phyloP scores from a whole-genome alignment of 371 early-diverging fungal species.

The Mucor indicus region DNA sequence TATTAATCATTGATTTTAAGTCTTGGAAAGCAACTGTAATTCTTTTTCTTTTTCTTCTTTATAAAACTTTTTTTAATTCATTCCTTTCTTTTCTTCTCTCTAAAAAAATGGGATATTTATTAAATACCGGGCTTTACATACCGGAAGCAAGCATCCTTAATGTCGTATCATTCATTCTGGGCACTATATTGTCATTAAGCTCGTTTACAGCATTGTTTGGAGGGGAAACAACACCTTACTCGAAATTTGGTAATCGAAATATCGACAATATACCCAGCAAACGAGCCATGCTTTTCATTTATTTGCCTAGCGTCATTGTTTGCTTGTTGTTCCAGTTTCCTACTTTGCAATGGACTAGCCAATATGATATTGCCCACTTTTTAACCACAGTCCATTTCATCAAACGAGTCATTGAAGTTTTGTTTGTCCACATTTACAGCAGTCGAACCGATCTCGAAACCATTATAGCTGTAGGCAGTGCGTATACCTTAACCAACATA shows the following conservation, averaged over 20 bases:
- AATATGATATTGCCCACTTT: conserved; percentile 12
- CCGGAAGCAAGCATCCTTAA: too few species aligned
- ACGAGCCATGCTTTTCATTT: conserved; percentile 22
- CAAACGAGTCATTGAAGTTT: conserved; percentile 23
- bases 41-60: too few species aligned
- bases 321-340: conserved; percentile 3
- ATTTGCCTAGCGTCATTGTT: conserved; percentile 16
- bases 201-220: too few species aligned
- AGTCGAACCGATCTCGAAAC: conserved; percentile 12
- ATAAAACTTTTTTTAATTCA: too few species aligned
- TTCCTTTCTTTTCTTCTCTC: too few species aligned
- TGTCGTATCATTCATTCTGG: too few species aligned
- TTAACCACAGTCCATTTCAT: conserved; percentile 15
- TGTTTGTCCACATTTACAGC: conserved; percentile 14
- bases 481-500: conserved; percentile 7
- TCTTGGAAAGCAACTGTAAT: too few species aligned
- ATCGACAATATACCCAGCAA: conserved; percentile 16
- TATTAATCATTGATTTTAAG: too few species aligned
- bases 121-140: too few species aligned
- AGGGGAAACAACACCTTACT: conserved; percentile 22
- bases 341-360: not conserved
- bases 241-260: conserved; percentile 22
- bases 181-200: too few species aligned
- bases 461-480: not conserved
- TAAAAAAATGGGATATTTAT: too few species aligned